phyloP scores from a whole-genome alignment of 306 rosid species.

The Gleditsia sinensis region DNA sequence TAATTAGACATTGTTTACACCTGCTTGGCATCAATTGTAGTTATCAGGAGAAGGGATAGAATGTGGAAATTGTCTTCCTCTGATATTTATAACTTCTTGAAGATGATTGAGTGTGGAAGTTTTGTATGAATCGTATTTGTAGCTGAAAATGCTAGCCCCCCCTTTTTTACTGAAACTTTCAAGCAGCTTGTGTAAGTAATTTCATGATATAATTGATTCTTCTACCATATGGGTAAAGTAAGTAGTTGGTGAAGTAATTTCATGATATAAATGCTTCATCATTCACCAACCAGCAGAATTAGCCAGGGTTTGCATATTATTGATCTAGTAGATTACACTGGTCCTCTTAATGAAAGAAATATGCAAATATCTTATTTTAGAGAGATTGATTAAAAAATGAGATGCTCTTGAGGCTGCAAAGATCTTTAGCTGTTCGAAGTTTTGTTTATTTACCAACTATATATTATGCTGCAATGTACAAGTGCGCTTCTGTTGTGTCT shows the following conservation, averaged over 20 bases:
- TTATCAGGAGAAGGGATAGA: background rate
- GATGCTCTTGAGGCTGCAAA: too few relatives aligned
- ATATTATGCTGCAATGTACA: background rate
- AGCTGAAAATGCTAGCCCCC: conserved; percentile 1
- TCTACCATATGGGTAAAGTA: background rate
- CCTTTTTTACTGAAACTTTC: background rate
- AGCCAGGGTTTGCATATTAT: background rate
- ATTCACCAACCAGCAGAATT: background rate
- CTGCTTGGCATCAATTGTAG: background rate
- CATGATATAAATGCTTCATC: background rate
- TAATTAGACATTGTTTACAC: background rate
- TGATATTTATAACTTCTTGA: background rate
- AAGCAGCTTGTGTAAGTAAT: background rate
- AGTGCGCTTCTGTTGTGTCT: background rate
- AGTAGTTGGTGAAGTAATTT: background rate
- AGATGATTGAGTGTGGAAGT: too few relatives aligned
- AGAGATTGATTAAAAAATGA: too few relatives aligned
- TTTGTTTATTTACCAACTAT: background rate
- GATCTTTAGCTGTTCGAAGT: background rate
- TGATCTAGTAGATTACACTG: background rate
- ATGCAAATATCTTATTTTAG: too few relatives aligned
- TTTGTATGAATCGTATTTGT: background rate
- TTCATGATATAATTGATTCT: background rate
- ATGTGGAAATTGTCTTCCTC: background rate
- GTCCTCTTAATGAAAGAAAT: too few relatives aligned